Percentiles rank a stretch among this genome's conserved stretches.
phyloP scores from a whole-genome alignment of 441 rosid species.

The Populus hybrid region DNA sequence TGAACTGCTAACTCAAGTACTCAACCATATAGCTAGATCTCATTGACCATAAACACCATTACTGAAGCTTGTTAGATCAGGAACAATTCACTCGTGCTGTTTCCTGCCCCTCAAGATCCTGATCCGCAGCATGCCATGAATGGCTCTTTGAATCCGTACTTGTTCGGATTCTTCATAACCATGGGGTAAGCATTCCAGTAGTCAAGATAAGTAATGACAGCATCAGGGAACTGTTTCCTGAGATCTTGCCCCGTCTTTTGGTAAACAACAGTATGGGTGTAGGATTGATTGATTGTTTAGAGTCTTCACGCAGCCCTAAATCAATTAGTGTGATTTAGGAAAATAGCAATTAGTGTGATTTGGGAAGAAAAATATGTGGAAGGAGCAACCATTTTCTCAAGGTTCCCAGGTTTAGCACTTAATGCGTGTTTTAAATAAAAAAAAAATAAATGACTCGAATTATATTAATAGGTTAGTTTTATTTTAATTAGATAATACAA shows the following conservation, averaged over 20 bases:
- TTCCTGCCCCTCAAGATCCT: slow-evolving; percentile 44
- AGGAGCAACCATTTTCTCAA: slow-evolving; percentile 18
- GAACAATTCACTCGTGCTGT: slow-evolving; percentile 11
- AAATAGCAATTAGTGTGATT: too few relatives aligned
- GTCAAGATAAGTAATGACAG: slow-evolving; percentile 63
- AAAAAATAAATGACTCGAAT: too few relatives aligned
- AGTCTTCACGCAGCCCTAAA: slow-evolving; percentile 74
- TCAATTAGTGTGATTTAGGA: slow-evolving; percentile 2
- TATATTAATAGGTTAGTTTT: too few relatives aligned
- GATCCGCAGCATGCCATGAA: slow-evolving; percentile 85
- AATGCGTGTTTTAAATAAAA: background rate
- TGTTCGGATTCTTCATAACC: slow-evolving; percentile 45
- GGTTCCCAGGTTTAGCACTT: background rate
- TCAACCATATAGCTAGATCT: background rate
- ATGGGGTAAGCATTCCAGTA: slow-evolving; percentile 69
- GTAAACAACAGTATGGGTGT: slow-evolving; percentile 48
- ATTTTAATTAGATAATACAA: too few relatives aligned
- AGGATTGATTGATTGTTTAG: slow-evolving; percentile 50
- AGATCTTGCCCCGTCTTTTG: slow-evolving; percentile 44
- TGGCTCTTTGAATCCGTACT: slow-evolving; percentile 59
- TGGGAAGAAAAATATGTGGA: slow-evolving; percentile 8
- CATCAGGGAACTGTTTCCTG: slow-evolving; percentile 45
- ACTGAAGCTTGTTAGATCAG: background rate
- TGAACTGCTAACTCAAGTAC: background rate
- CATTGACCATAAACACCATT: background rate